Evolutionary conservation across 129 eudicot species (phyloP).

Genomic region (Lactuca sativa): DNA sequence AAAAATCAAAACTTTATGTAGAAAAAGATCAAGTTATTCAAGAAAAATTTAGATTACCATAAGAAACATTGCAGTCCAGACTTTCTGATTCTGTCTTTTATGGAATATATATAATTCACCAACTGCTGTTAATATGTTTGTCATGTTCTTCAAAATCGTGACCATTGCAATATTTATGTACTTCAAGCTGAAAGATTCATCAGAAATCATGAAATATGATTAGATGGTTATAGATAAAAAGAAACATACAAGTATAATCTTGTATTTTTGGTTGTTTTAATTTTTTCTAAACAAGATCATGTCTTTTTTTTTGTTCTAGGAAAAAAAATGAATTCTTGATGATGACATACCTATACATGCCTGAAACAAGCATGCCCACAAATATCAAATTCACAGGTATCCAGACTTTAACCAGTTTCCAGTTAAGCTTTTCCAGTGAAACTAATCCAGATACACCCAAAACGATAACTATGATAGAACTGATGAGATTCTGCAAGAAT

Average conservation of each 20-base stretch:
- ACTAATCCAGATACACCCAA: conserved; percentile 65
- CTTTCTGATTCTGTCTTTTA: conserved; percentile 71
- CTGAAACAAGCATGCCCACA: conserved; percentile 82
- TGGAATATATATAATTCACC: conserved; percentile 77
- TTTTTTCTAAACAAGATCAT: neutral
- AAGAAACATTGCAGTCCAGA: conserved; percentile 82
- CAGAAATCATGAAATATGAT: conserved; percentile 26
- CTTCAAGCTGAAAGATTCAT: conserved; percentile 58
- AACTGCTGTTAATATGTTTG: conserved; percentile 79
- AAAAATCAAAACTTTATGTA: conserved; percentile 1
- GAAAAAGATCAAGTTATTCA: neutral
- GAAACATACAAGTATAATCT: conserved; percentile 2
- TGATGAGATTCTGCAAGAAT: conserved; percentile 65
- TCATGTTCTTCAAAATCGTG: conserved; percentile 81
- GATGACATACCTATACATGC: conserved; percentile 72
- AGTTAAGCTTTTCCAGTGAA: conserved; percentile 57
- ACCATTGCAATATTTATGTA: conserved; percentile 86
- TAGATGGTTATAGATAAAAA: conserved; percentile 7
- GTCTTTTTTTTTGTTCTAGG: neutral
- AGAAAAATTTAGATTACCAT: conserved; percentile 50
- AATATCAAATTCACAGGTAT: conserved; percentile 74
- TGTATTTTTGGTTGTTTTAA: neutral
- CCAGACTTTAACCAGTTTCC: conserved; percentile 78
- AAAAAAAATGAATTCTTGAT: neutral
- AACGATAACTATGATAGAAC: conserved; percentile 54